Evolutionary conservation across 331 rosid genomes (phyloP).

Genomic region (Quercus lobata): DNA sequence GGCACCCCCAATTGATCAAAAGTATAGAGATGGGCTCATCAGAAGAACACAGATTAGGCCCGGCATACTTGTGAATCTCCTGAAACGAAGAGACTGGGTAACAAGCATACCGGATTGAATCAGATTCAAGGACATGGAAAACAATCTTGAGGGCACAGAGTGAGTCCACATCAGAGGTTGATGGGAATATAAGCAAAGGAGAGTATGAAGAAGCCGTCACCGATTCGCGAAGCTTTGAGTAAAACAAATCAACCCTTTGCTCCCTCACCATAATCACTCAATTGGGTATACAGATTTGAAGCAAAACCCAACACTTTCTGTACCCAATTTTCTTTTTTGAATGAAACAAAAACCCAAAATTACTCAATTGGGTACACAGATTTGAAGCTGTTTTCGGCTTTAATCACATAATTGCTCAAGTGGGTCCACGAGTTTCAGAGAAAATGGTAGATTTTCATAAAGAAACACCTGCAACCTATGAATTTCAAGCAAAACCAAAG

Average conservation of each 20-base stretch:
- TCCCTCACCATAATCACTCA: conserved; percentile 68
- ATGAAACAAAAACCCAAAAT: not conserved
- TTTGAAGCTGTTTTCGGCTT: too few species aligned
- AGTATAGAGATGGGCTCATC: conserved; percentile 50
- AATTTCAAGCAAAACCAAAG: not conserved
- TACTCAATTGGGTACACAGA: not conserved
- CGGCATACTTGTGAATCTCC: conserved; percentile 62
- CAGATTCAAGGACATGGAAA: conserved; percentile 75
- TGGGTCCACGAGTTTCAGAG: not conserved
- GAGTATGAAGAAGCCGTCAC: conserved; percentile 45
- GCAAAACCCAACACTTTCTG: not conserved
- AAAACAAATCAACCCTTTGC: conserved; percentile 58
- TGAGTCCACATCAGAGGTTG: conserved; percentile 91
- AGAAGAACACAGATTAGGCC: conserved; percentile 33
- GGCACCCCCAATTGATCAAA: conserved; percentile 89
- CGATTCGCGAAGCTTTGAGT: conserved; percentile 55
- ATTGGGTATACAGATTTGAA: conserved; percentile 9
- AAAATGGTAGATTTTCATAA: not conserved
- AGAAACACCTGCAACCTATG: too few species aligned
- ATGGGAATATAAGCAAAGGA: conserved; percentile 78
- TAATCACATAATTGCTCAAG: not conserved
- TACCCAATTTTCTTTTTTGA: not conserved
- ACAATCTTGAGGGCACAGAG: conserved; percentile 77
- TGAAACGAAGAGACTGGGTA: conserved; percentile 84
- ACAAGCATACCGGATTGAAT: conserved; percentile 69